A percentile compares a stretch with the other conserved stretches of the same genome.
Conservation (phyloP, 2,329 filamentous ascomycete genomes). For the Xylariaceae sp. region DNA sequence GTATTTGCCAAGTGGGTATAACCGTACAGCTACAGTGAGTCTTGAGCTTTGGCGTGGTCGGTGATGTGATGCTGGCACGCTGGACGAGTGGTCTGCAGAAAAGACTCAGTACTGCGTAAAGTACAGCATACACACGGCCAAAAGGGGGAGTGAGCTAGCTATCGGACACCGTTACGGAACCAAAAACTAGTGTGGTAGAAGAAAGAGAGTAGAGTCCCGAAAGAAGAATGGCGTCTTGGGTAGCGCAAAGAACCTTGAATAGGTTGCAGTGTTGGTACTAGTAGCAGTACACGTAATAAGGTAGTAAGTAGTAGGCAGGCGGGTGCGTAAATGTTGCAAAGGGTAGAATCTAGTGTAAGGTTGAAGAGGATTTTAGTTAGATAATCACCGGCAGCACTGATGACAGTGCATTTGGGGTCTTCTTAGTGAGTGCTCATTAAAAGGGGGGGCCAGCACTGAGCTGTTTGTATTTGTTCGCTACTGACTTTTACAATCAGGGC, state of each 20-base stretch:
- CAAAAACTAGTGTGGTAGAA: neutral
- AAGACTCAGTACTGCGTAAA: neutral
- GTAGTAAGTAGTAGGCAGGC: neutral
- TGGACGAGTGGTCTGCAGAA: neutral
- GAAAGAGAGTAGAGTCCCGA: conserved; percentile 20
- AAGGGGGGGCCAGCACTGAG: too few relatives aligned
- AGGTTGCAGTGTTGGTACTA: conserved; percentile 11
- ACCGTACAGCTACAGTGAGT: too few relatives aligned
- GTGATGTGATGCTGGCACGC: too few relatives aligned
- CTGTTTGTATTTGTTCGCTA: neutral
- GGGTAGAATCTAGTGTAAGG: too few relatives aligned
- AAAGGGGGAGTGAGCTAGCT: neutral
- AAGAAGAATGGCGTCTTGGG: conserved; percentile 23
- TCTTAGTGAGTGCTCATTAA: too few relatives aligned
- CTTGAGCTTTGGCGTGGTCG: neutral
- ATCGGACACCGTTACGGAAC: conserved; percentile 3
- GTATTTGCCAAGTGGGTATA: too few relatives aligned
- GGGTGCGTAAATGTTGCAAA: too few relatives aligned
- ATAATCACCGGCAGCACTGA: too few relatives aligned
- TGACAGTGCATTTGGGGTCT: too few relatives aligned
- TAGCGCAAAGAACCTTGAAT: conserved; percentile 16
- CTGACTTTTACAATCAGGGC: conserved; percentile 3
- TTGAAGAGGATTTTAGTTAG: too few relatives aligned
- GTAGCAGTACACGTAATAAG: neutral
- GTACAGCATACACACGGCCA: conserved; percentile 9